phyloP scores from a whole-genome alignment of 2,329 filamentous ascomycete species.

The Calonectria honghensis region DNA sequence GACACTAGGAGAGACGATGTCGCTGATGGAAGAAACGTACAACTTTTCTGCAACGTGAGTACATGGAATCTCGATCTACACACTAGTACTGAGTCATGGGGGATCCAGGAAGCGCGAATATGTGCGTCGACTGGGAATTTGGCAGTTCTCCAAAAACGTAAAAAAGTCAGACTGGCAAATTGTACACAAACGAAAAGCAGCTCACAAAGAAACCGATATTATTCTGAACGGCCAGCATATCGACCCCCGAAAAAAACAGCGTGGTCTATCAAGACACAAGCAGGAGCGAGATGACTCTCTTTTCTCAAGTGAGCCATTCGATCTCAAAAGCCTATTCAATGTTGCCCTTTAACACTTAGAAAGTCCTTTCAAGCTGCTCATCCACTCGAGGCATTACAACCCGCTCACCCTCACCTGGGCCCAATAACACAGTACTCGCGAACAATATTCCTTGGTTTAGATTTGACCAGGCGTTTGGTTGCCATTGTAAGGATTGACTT shows the following conservation, averaged over 20 bases:
- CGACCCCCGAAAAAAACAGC: not conserved
- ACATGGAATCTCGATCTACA: too few species aligned
- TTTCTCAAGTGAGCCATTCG: not conserved
- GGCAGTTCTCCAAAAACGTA: not conserved
- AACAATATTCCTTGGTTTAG: conserved; percentile 7
- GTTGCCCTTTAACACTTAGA: not conserved
- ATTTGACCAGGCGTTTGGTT: not conserved
- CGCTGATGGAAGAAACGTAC: not conserved
- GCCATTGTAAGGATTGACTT: not conserved
- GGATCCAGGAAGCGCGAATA: not conserved
- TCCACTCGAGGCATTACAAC: conserved; percentile 6
- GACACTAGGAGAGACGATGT: not conserved
- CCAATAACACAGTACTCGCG: not conserved
- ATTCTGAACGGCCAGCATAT: not conserved
- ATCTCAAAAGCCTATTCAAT: too few species aligned
- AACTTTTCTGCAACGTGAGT: conserved; percentile 8
- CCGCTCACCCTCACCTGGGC: conserved; percentile 5
- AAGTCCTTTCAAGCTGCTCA: not conserved
- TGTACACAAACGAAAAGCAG: not conserved
- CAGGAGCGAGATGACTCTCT: not conserved
- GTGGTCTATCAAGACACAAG: not conserved
- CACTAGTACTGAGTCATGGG: not conserved
- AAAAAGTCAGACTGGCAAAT: not conserved
- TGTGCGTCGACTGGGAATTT: not conserved
- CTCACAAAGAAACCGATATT: not conserved